Conservation (phyloP, 2,329 filamentous ascomycete genomes). For the Colletotrichum echinochloae region DNA sequence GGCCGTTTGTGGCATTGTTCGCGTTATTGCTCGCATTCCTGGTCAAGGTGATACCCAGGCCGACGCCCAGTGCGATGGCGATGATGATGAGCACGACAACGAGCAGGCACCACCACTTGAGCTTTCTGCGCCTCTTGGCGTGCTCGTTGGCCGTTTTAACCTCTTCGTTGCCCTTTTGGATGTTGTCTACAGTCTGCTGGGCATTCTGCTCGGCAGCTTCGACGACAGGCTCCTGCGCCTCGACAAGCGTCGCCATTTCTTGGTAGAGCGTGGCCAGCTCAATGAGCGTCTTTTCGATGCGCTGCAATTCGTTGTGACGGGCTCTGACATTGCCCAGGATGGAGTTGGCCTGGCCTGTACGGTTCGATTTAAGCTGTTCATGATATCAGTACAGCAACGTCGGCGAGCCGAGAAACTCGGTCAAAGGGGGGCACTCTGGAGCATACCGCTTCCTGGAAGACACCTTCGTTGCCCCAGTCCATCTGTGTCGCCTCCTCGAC, state of each 20-base stretch:
- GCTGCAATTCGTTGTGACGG: constrained; percentile 85
- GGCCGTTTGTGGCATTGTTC: not conserved
- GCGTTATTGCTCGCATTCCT: constrained; percentile 23
- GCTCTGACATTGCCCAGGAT: constrained; percentile 83
- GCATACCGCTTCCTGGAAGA: constrained; percentile 85
- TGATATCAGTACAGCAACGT: constrained; percentile 9
- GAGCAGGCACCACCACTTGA: constrained; percentile 85
- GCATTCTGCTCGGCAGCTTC: constrained; percentile 73
- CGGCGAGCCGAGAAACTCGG: not conserved
- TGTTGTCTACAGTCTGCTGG: constrained; percentile 72
- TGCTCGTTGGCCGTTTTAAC: constrained; percentile 75
- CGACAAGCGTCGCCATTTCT: constrained; percentile 79
- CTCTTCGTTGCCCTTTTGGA: constrained; percentile 76
- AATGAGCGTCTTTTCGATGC: constrained; percentile 79
- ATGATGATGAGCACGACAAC: constrained; percentile 70
- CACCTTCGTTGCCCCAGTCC: constrained; percentile 82
- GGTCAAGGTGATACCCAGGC: constrained; percentile 57
- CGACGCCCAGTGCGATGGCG: constrained; percentile 66
- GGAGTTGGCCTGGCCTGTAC: constrained; percentile 77
- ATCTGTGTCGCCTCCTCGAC: constrained; percentile 75
- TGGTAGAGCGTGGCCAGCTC: constrained; percentile 79
- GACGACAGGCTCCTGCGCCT: constrained; percentile 77
- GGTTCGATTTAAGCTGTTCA: constrained; percentile 77
- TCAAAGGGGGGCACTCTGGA: not conserved
- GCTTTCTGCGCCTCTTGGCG: constrained; percentile 75